phyloP scores from a whole-genome alignment of 2,329 filamentous ascomycete species.

The Cryoendolithus antarcticus region DNA sequence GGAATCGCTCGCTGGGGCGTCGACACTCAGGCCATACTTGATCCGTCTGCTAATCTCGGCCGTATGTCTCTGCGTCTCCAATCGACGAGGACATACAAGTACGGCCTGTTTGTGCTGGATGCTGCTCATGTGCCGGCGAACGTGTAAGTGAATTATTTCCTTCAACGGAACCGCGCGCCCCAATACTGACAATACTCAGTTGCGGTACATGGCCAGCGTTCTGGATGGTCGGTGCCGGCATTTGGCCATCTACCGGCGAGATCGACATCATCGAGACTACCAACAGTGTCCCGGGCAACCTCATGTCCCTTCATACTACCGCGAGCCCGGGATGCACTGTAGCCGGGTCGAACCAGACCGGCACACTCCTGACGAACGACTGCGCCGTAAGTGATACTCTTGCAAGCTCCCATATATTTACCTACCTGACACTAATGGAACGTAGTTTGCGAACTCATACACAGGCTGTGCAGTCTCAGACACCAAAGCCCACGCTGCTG shows the following conservation, averaged over 20 bases:
- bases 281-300: slow-evolving; percentile 15
- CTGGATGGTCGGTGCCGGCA: slow-evolving; percentile 28
- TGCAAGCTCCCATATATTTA: too few relatives aligned
- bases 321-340: slow-evolving; percentile 25
- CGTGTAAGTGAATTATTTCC: slow-evolving; percentile 30
- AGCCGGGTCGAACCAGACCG: slow-evolving; percentile 26
- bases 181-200: slow-evolving; percentile 16
- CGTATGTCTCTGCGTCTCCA: slow-evolving; percentile 35
- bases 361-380: slow-evolving; percentile 35
- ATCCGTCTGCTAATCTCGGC: slow-evolving; percentile 21
- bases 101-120: slow-evolving; percentile 36
- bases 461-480: slow-evolving; percentile 20
- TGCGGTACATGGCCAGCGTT: slow-evolving; percentile 24
- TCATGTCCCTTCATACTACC: slow-evolving; percentile 27
- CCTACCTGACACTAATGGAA: too few relatives aligned
- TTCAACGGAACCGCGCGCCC: neutral
- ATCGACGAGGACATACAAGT: slow-evolving; percentile 33
- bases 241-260: slow-evolving; percentile 26
- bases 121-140: slow-evolving; percentile 39
- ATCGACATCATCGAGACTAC: slow-evolving; percentile 38
- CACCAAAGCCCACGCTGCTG: slow-evolving; percentile 18
- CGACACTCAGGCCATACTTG: slow-evolving; percentile 15
- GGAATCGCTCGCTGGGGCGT: slow-evolving; percentile 12
- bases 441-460: slow-evolving; percentile 5
- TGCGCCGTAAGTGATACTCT: slow-evolving; percentile 31